These are phyloP conservation scores for Chalara sp. DNA, from an alignment of 2,329 filamentous ascomycete genomes.

Conservation along the genomic window DNA sequence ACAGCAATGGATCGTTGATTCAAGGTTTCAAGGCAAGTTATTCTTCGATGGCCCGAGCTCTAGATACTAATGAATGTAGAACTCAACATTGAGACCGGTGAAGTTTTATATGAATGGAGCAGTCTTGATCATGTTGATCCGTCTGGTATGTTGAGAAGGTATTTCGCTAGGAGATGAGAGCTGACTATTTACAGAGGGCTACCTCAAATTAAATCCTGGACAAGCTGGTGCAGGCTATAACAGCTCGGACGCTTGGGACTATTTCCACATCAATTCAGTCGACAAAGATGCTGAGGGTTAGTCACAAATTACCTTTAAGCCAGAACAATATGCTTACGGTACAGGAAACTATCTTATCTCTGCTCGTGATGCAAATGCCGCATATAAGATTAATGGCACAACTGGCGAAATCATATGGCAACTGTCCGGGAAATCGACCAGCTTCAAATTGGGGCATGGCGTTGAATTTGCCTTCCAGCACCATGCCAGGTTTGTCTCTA, in stretches of 20 bases:
- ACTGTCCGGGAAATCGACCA: conserved; percentile 36
- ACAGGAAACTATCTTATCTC: conserved; percentile 36
- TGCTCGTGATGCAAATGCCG: conserved; percentile 36
- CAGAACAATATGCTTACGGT: too few species aligned
- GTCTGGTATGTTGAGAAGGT: conserved; percentile 28
- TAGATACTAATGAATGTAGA: conserved; percentile 6
- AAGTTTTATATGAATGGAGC: conserved; percentile 52
- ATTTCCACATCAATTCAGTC: conserved; percentile 29
- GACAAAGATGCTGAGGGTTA: conserved; percentile 34
- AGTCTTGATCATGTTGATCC: conserved; percentile 44
- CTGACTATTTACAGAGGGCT: conserved; percentile 29
- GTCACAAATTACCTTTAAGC: too few species aligned
- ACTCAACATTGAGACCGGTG: conserved; percentile 36
- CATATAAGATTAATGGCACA: conserved; percentile 40
- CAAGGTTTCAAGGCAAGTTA: conserved; percentile 36
- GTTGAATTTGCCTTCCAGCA: conserved; percentile 45
- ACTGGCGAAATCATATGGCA: conserved; percentile 41
- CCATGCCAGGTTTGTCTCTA: conserved; percentile 35
- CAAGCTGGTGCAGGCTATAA: conserved; percentile 33
- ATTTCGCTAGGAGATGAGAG: conserved; percentile 1
- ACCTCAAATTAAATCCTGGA: conserved; percentile 39
- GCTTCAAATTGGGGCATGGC: conserved; percentile 34
- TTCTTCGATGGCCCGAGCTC: too few species aligned
- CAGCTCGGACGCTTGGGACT: conserved; percentile 34
- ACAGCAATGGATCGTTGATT: conserved; percentile 50